Evolutionary conservation across 169 alveolate species (phyloP), one percentile per base, ranked within the genome.

Genomic region (Plasmodium coatneyi): DNA sequence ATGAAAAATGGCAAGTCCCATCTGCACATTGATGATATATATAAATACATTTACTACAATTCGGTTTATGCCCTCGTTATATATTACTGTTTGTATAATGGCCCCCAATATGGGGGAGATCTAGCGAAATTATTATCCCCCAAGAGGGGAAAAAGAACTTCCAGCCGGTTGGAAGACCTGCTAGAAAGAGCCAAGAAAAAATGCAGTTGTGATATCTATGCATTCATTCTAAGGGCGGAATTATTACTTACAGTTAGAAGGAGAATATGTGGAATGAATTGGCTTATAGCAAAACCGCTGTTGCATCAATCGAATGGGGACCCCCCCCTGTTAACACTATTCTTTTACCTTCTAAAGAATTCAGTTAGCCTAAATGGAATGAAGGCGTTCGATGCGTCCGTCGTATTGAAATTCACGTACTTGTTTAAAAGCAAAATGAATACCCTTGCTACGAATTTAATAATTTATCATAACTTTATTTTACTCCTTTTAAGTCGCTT

Each of bases 151-250:
- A 54, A 34, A 56, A 82, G 43, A 32, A 46, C 39, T 49, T 39
- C 14, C 41, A 84, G 10, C 22, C 19, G 25, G 34, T 46, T 76
- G 16, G 81, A 84, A 25, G 3, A 30, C 19, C 79, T 84, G 28
- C 25, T 84, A 6, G 79, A 76, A 34, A 74, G 16, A 12, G 28
- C 84, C n/a, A 72, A 19, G 74, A 84, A 25, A 19, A 34, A 76
- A 10, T 84, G 93, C 70, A 84, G 93, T 49, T 84, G 80, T 74
- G 93, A 84, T 76, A 52, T 84, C 10, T 84, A 84, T 66, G 80
- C 34, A 52, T 84, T 84, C 46, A 16, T 84, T 36, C 66, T 72
- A 1, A 36, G 22, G 12, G 22, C 93, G 10, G 82, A 84, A 84
- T 32, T 84, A 54, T 49, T 84, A 84, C 79, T 28, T 74, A 36